Percentiles rank a stretch among this genome's conserved stretches.
phyloP scores from a whole-genome alignment of 768 basidiomycete species.

The Harrya chromipes region DNA sequence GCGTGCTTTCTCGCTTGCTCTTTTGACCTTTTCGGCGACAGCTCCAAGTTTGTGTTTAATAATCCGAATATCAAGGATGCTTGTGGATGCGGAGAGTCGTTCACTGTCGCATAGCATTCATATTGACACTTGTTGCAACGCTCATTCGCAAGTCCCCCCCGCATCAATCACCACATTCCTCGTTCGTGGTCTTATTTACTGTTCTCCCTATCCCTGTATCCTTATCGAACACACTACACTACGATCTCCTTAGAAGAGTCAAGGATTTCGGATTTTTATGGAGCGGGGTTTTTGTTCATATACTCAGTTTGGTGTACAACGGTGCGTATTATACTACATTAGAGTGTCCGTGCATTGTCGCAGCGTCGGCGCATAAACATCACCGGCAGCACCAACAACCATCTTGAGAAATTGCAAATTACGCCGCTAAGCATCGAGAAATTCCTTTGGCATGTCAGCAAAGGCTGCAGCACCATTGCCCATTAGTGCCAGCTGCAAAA shows the following conservation, averaged over 20 bases:
- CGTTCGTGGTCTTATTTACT: conserved; percentile 1
- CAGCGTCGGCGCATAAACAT: not conserved
- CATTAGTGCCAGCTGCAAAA: conserved; percentile 67
- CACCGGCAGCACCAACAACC: not conserved
- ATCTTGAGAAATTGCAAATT: not conserved
- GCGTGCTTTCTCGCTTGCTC: not conserved
- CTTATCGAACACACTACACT: conserved; percentile 21
- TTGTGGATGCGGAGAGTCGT: conserved; percentile 94
- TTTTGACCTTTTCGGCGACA: conserved; percentile 27
- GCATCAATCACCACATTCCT: not conserved
- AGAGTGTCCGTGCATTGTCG: conserved; percentile 5
- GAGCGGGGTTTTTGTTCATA: conserved; percentile 12
- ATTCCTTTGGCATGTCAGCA: conserved; percentile 74
- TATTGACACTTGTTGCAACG: conserved; percentile 5
- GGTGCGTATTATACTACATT: conserved; percentile 14
- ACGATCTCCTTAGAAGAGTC: conserved; percentile 8
- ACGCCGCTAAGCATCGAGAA: conserved; percentile 46
- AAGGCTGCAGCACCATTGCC: conserved; percentile 79
- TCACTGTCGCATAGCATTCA: conserved; percentile 48
- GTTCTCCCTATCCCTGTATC: conserved; percentile 24
- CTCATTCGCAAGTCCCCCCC: conserved; percentile 16
- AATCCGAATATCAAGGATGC: conserved; percentile 95
- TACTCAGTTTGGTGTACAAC: conserved; percentile 4
- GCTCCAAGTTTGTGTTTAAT: conserved; percentile 79
- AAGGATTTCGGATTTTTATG: conserved; percentile 1